phyloP scores from a whole-genome alignment of 1,139 yeast species.

The Torulaspora globosa region DNA sequence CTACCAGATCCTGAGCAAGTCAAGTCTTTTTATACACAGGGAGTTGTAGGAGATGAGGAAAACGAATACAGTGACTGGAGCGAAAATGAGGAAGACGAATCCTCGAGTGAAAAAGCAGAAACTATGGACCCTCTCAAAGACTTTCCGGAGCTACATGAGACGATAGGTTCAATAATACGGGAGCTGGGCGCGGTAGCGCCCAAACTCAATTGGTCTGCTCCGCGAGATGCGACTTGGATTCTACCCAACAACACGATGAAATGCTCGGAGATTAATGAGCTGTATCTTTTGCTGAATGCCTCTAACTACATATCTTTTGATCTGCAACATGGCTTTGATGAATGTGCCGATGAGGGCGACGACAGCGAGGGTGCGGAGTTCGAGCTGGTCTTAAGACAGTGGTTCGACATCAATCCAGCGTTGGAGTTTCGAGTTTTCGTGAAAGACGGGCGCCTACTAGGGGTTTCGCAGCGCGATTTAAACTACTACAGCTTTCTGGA shows the following conservation, averaged over 20 bases:
- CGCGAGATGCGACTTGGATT: conserved; percentile 93
- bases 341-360: conserved; percentile 26
- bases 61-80: conserved; percentile 69
- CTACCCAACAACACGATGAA: conserved; percentile 69
- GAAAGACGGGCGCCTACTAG: conserved; percentile 56
- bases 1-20: conserved; percentile 47
- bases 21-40: conserved; percentile 38
- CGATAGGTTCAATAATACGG: conserved; percentile 43
- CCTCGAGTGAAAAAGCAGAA: conserved; percentile 23
- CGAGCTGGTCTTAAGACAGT: conserved; percentile 73
- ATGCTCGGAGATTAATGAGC: conserved; percentile 66
- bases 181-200: conserved; percentile 69
- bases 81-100: conserved; percentile 43
- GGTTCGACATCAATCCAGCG: conserved; percentile 80
- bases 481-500: conserved; percentile 71
- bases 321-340: conserved; percentile 64
- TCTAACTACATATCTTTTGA: conserved; percentile 88
- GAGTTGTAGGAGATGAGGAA: conserved; percentile 46
- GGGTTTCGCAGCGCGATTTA: conserved; percentile 79
- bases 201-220: conserved; percentile 94
- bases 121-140: conserved; percentile 43
- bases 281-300: conserved; percentile 74
- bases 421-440: conserved; percentile 86
- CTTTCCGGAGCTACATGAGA: conserved; percentile 57
- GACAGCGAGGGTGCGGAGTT: conserved; percentile 34